Conservation (phyloP, 2,329 filamentous ascomycete genomes). For the Ceratocystis diversiconidia region DNA sequence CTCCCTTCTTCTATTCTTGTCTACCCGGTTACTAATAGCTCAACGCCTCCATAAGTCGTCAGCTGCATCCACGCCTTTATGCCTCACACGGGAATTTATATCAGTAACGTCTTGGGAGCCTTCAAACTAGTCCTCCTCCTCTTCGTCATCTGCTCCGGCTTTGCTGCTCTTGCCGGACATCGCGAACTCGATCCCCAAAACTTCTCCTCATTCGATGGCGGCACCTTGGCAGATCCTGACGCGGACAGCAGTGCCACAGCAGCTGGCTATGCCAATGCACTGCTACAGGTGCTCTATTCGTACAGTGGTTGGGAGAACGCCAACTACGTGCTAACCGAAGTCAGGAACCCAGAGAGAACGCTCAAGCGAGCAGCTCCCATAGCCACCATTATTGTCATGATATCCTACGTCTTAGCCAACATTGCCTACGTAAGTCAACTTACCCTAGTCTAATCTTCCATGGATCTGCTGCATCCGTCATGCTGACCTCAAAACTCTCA, state of each 20-base stretch:
- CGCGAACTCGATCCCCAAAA: conserved; percentile 38
- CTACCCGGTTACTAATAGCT: not conserved
- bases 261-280: conserved; percentile 28
- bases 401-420: conserved; percentile 49
- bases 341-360: conserved; percentile 41
- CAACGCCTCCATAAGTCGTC: conserved; percentile 1
- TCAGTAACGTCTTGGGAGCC: conserved; percentile 44
- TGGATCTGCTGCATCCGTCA: no score
- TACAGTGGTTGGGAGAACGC: conserved; percentile 53
- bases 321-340: conserved; percentile 46
- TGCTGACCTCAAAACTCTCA: no score
- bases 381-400: conserved; percentile 36
- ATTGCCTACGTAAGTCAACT: conserved; percentile 36
- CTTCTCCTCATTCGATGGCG: conserved; percentile 38
- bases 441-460: no score
- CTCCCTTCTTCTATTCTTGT: not conserved
- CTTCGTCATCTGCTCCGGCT: conserved; percentile 47
- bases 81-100: conserved; percentile 43
- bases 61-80: conserved; percentile 33
- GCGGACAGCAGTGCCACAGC: not conserved
- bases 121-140: conserved; percentile 47
- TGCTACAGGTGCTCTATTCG: conserved; percentile 45
- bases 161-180: conserved; percentile 40
- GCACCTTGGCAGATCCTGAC: conserved; percentile 16
- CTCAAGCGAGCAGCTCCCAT: conserved; percentile 42